Base-by-base conservation (phyloP, 2,329 filamentous ascomycete species). In the Canariomyces notabilis region DNA sequence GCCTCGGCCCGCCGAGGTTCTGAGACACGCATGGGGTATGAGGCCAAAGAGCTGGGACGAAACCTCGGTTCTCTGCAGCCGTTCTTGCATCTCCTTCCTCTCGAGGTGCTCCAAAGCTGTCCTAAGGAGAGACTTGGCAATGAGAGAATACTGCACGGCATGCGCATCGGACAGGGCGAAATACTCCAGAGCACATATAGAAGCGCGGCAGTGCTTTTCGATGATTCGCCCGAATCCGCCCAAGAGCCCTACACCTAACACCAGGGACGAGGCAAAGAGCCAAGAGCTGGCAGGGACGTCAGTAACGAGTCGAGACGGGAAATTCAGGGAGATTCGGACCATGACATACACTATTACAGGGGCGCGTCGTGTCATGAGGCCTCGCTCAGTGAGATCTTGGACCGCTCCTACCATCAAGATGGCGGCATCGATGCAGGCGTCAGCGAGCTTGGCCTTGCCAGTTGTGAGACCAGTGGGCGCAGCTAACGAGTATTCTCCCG, bases 391-490 rank as follows among this genome's bases (percentile, higher is more conserved):
- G 4, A 76, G 58, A 23, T 70, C 68, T 9, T 71, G 52, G 5
- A 77, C 63, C 0, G 68, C 64, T 46, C 77, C 73, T 1, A 77
- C 69, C 73, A 77, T 76, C 20, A 77, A 51, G 39, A 71, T 74
- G 1, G 74, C 75, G 0, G 75, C 73, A 40, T 77, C 75, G 26
- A 78, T 76, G 21, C 75, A 78, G 1, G 75, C 75, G 55, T 78
- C 74, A 0, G 75, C 75, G 6, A 77, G 60, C 49, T 70, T 76
- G 0, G 71, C 68, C 52, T 74, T 74, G 1, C 71, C 72, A 0
- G 71, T 70, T 5, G 59, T 57, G 45, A 64, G 39, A 16, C 55
- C 54, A 22, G 1, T 47, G 48, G 0, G 57, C 37, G 54, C 26
- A 0, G 55, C 44, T 0, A 61, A 42, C 19, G 38, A 23, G 12